A percentile compares a stretch with the other conserved stretches of the same genome.
These are phyloP conservation scores for Linderniella brevidens DNA, from an alignment of 257 asterid species.

Conservation along the genomic window DNA sequence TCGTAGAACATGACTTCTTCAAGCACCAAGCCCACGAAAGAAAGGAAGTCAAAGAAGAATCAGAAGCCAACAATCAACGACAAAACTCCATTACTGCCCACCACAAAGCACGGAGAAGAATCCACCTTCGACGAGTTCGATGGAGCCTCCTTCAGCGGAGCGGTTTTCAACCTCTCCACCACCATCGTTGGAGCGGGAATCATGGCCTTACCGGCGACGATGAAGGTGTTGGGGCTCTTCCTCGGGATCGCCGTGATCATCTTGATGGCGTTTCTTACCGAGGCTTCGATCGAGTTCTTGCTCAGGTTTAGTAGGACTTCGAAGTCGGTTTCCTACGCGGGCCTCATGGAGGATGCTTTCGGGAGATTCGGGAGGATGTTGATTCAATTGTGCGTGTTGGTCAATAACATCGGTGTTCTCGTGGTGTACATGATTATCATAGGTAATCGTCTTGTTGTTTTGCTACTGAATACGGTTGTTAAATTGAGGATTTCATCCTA, in stretches of 20 bases:
- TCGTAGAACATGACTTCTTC: too few species aligned
- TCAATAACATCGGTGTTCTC: slow-evolving; percentile 89
- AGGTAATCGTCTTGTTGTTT: slow-evolving; percentile 22
- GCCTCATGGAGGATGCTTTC: slow-evolving; percentile 81
- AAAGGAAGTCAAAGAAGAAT: slow-evolving; percentile 24
- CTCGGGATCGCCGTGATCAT: slow-evolving; percentile 59
- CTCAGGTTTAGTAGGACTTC: slow-evolving; percentile 70
- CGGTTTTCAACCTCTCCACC: slow-evolving; percentile 91
- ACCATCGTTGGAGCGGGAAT: slow-evolving; percentile 97
- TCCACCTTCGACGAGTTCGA: slow-evolving; percentile 67
- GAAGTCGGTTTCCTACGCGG: slow-evolving; percentile 64
- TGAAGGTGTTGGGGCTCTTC: slow-evolving; percentile 85
- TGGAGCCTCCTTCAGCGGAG: slow-evolving; percentile 97
- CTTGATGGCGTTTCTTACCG: slow-evolving; percentile 83
- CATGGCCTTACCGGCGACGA: slow-evolving; percentile 96
- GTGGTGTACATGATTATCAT: slow-evolving; percentile 94
- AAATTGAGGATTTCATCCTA: too few species aligned
- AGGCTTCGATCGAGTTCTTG: slow-evolving; percentile 73
- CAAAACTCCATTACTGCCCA: slow-evolving; percentile 78
- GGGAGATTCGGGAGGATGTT: slow-evolving; percentile 81
- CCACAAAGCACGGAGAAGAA: slow-evolving; percentile 42
- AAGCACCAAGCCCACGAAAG: too few species aligned
- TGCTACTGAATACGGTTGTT: too few species aligned
- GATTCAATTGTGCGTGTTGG: slow-evolving; percentile 65
- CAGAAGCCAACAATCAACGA: slow-evolving; percentile 32